A percentile compares a stretch with the other conserved stretches of the same genome.
Evolutionary conservation across 208 protist genomes (phyloP).

Genomic region (Trypanosoma boissoni): DNA sequence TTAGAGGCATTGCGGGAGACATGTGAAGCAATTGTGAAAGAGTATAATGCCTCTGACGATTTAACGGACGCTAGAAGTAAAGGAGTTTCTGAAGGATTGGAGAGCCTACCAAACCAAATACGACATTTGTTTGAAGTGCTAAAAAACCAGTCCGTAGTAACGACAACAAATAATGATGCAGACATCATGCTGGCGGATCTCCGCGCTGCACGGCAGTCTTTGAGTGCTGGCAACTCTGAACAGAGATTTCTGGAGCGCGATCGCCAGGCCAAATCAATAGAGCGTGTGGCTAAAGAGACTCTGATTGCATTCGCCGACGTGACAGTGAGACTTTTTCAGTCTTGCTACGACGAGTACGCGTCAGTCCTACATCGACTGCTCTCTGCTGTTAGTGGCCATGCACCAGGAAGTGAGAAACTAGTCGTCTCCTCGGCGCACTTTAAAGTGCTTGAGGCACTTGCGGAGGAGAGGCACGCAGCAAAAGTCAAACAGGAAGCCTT

Average conservation of each 20-base stretch:
- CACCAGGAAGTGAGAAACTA: conserved; percentile 18
- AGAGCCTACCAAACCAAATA: conserved; percentile 8
- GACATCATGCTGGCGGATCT: conserved; percentile 21
- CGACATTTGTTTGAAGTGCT: conserved; percentile 6
- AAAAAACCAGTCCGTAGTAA: not conserved
- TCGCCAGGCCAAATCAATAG: conserved; percentile 34
- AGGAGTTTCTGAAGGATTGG: too few relatives aligned
- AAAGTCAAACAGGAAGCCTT: conserved; percentile 40
- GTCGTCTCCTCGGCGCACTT: conserved; percentile 50
- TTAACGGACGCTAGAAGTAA: too few relatives aligned
- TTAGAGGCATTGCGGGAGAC: not conserved
- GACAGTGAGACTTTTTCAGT: conserved; percentile 26
- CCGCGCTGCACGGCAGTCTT: conserved; percentile 11
- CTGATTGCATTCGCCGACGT: conserved; percentile 33
- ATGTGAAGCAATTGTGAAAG: conserved; percentile 5
- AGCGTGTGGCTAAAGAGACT: conserved; percentile 30
- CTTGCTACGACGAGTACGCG: conserved; percentile 51
- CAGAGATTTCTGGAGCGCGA: conserved; percentile 36
- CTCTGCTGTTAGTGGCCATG: conserved; percentile 38
- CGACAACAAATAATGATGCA: not conserved
- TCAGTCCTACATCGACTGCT: conserved; percentile 42
- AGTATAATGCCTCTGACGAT: not conserved
- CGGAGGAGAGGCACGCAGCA: conserved; percentile 44
- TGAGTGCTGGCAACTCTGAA: conserved; percentile 26
- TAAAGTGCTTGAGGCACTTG: conserved; percentile 48